Conservation (phyloP, 208 protist species). For the Crithidia expoeki region DNA sequence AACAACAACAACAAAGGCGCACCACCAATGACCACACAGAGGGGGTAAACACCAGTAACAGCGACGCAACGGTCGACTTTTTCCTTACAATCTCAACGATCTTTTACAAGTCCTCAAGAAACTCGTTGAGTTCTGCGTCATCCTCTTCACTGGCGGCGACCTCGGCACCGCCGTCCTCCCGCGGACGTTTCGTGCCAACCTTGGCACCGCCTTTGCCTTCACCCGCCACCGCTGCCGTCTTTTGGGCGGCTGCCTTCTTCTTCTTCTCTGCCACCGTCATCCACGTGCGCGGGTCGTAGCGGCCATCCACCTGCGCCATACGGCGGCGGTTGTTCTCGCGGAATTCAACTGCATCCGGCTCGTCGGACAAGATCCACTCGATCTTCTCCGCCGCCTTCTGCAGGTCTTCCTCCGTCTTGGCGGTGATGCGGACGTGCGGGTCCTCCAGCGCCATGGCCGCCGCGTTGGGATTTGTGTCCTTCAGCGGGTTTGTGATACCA, state of each 20-base stretch:
- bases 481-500: constrained; percentile 91
- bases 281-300: constrained; percentile 91
- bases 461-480: constrained; percentile 82
- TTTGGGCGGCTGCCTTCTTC: constrained; percentile 33
- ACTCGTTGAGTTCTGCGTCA: constrained; percentile 77
- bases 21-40: too few relatives aligned
- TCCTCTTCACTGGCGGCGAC: constrained; percentile 24
- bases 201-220: constrained; percentile 18
- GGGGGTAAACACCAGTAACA: too few relatives aligned
- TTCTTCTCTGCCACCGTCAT: constrained; percentile 56
- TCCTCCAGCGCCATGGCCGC: constrained; percentile 81
- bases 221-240: constrained; percentile 23
- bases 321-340: constrained; percentile 89
- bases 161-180: constrained; percentile 35
- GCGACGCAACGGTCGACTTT: too few relatives aligned
- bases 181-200: constrained; percentile 45
- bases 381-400: constrained; percentile 87
- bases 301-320: constrained; percentile 91
- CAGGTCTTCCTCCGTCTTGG: constrained; percentile 84
- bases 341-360: constrained; percentile 87
- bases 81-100: neutral
- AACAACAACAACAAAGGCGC: neutral
- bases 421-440: constrained; percentile 90
- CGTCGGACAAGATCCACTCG: constrained; percentile 93
- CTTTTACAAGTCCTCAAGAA: constrained; percentile 71